phyloP scores from a whole-genome alignment of 169 alveolate species.

The Cryptosporidium viatorum region DNA sequence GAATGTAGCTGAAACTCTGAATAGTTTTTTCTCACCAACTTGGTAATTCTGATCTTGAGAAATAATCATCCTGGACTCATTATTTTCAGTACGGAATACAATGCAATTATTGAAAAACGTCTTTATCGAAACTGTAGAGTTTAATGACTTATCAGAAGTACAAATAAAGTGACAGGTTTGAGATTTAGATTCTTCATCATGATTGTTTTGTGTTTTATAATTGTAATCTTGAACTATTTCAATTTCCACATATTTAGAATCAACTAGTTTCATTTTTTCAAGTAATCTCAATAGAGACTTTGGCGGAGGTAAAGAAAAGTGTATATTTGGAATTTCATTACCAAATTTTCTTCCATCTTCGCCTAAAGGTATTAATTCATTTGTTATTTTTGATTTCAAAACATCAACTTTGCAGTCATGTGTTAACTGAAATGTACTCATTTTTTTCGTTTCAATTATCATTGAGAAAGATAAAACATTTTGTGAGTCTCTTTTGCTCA shows the following conservation, averaged over 20 bases:
- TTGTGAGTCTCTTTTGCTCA: slow-evolving; percentile 68
- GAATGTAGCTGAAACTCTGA: slow-evolving; percentile 29
- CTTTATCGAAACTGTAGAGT: slow-evolving; percentile 51
- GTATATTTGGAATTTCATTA: slow-evolving; percentile 25
- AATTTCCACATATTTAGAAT: slow-evolving; percentile 37
- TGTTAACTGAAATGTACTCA: slow-evolving; percentile 52
- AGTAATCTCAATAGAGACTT: slow-evolving; percentile 33
- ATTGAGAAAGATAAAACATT: slow-evolving; percentile 63
- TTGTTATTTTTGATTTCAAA: slow-evolving; percentile 36
- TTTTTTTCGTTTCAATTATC: slow-evolving; percentile 60
- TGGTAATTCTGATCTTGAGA: not conserved
- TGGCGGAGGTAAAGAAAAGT: slow-evolving; percentile 64
- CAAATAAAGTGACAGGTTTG: slow-evolving; percentile 47
- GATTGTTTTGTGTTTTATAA: slow-evolving; percentile 1
- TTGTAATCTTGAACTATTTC: slow-evolving; percentile 28
- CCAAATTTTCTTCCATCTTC: slow-evolving; percentile 23
- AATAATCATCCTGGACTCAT: slow-evolving; percentile 8
- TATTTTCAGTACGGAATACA: slow-evolving; percentile 31
- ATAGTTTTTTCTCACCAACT: not conserved
- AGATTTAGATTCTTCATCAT: not conserved
- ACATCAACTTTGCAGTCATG: slow-evolving; percentile 69
- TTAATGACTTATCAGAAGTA: slow-evolving; percentile 41
- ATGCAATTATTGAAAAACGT: slow-evolving; percentile 54
- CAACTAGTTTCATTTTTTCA: slow-evolving; percentile 72
- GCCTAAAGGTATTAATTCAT: slow-evolving; percentile 40